Evolutionary conservation across 2,329 filamentous ascomycete species (phyloP), one percentile per base, ranked within the genome.

Genomic region (Helicocarpus griseus): DNA sequence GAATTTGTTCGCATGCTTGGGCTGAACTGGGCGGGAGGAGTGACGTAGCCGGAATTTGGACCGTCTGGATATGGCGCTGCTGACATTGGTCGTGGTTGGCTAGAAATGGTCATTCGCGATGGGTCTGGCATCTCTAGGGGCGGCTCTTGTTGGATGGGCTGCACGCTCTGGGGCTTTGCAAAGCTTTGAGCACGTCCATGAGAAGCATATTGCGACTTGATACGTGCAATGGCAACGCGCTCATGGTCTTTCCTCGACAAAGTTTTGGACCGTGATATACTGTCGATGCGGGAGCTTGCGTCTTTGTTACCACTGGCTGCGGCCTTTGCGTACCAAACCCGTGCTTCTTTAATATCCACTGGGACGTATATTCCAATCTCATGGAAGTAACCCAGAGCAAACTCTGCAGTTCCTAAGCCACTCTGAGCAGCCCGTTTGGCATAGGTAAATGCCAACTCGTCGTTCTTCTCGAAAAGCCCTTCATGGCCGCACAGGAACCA

Each of bases 401-500:
- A 98, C 67, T 97, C 89, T 46, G 90, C 93, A 0, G 90, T 97
- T 0, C 89, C 78, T 46, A 97, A 77, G 51, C 89, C 89, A 36
- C 83, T 80, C 48, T 81, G 76, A 7, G 93, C 91, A 9, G 93
- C 93, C 58, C 91, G 81, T 60, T 91, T 82, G 1, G 93, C 93
- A 64, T 95, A 97, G 48, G 82, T 85, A 69, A 87, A 98, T 5
- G 93, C 91, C 46, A 97, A 73, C 65, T 91, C 86, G 69, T 98
- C 93, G 62, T 96, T 97, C 77, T 97, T 97, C 54, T 87, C 81
- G 64, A 98, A 96, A 5, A 94, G 78, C 21, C 85, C 86, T 59
- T 97, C 91, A 58, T 93, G 90, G 2, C 93, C 93, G 63, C 95
- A 97, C 26, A 98, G 77, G 65, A 97, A 98, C 93, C 93, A 98